Percentiles rank a stretch among this genome's conserved stretches.
Evolutionary conservation across 176 grass and related monocot species (phyloP).

Genomic region (Zoysia pacifica): DNA sequence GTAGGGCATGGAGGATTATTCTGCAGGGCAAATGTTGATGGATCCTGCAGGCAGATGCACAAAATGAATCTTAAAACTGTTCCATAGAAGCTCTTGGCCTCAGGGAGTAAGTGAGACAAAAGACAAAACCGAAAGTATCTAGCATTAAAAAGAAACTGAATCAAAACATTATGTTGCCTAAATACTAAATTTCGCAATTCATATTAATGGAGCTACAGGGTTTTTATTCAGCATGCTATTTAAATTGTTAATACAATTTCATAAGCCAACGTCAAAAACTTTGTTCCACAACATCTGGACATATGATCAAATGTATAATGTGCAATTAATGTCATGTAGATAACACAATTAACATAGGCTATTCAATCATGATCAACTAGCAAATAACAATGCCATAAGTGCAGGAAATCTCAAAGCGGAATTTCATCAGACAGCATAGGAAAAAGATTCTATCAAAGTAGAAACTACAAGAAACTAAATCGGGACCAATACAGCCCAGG

Average conservation of each 20-base stretch:
- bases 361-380: not conserved
- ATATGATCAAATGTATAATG: not conserved
- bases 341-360: not conserved
- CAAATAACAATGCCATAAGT: not conserved
- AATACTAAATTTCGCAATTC: not conserved
- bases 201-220: not conserved
- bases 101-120: not conserved
- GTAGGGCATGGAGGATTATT: conserved; percentile 83
- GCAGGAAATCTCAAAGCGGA: not conserved
- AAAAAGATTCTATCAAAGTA: too few relatives aligned
- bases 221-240: conserved; percentile 2
- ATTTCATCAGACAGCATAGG: not conserved
- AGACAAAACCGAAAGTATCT: not conserved
- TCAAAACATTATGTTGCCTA: not conserved
- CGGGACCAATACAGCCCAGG: too few relatives aligned
- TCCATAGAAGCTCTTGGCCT: conserved; percentile 4
- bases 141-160: not conserved
- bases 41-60: conserved; percentile 46
- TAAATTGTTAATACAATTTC: conserved; percentile 3
- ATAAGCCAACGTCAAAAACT: not conserved
- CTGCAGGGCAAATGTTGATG: conserved; percentile 60
- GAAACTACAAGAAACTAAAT: too few relatives aligned
- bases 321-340: too few relatives aligned
- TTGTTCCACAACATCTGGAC: conserved; percentile 1
- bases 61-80: not conserved